Evolutionary conservation across 129 eudicot genomes (phyloP).

Genomic region (Pittosporum tobira): DNA sequence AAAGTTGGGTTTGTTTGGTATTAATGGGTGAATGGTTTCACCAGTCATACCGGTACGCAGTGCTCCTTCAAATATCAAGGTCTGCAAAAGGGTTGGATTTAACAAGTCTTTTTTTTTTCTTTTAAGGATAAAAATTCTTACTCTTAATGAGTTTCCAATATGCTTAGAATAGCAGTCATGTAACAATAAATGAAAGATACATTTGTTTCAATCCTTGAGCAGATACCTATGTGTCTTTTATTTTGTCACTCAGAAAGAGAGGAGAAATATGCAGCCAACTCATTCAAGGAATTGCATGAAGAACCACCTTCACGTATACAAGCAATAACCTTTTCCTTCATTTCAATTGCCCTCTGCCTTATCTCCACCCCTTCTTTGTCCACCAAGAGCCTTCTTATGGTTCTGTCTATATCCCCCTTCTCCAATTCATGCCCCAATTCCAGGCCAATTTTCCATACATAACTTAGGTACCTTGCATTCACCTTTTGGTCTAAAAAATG

Average conservation of each 20-base stretch:
- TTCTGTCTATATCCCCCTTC: slow-evolving; percentile 5
- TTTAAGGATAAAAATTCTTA: too few species aligned
- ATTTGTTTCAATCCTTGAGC: too few species aligned
- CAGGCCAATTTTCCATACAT: slow-evolving; percentile 14
- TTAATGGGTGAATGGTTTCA: too few species aligned
- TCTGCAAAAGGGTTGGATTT: too few species aligned
- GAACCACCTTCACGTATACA: slow-evolving; percentile 15
- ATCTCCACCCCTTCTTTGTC: slow-evolving; percentile 18
- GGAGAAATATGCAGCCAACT: neutral
- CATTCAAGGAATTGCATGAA: slow-evolving; percentile 17
- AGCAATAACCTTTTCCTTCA: slow-evolving; percentile 5
- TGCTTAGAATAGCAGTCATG: too few species aligned
- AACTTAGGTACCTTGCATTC: slow-evolving; percentile 15
- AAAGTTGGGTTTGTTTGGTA: too few species aligned
- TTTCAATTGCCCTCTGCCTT: neutral
- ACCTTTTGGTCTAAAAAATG: slow-evolving; percentile 11
- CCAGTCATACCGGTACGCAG: too few species aligned
- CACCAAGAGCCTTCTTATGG: slow-evolving; percentile 9
- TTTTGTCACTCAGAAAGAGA: neutral
- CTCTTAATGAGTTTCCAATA: too few species aligned
- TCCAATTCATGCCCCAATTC: slow-evolving; percentile 6
- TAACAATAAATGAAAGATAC: too few species aligned
- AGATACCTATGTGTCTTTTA: too few species aligned
- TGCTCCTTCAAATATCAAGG: too few species aligned
- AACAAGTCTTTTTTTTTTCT: too few species aligned